Conservation (phyloP, 768 basidiomycete species). For the Xerocomellus chrysenteron region DNA sequence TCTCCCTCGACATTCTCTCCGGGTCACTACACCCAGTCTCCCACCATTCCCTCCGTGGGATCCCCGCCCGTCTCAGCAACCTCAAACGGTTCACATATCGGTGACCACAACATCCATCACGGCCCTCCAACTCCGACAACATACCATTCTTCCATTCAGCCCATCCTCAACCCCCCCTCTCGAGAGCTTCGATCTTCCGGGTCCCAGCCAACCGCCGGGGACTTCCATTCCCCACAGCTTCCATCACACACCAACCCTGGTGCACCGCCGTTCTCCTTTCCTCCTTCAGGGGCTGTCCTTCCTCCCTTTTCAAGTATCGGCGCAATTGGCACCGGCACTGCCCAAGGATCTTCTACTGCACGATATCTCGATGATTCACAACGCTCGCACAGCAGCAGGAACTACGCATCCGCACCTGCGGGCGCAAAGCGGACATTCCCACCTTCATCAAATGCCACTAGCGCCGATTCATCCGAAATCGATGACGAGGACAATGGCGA, state of each 20-base stretch:
- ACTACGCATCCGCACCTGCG: slow-evolving; percentile 33
- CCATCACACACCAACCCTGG: slow-evolving; percentile 44
- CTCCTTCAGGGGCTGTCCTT: slow-evolving; percentile 50
- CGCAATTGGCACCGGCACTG: slow-evolving; percentile 45
- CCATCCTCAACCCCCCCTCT: slow-evolving; percentile 29
- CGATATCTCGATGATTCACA: slow-evolving; percentile 51
- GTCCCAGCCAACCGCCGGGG: slow-evolving; percentile 35
- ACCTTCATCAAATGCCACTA: slow-evolving; percentile 65
- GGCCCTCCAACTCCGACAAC: slow-evolving; percentile 31
- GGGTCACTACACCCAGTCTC: slow-evolving; percentile 60
- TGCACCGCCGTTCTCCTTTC: slow-evolving; percentile 32
- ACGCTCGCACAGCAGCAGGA: slow-evolving; percentile 28
- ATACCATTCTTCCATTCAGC: slow-evolving; percentile 31
- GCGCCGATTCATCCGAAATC: slow-evolving; percentile 79
- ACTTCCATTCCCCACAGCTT: slow-evolving; percentile 45
- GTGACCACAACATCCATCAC: slow-evolving; percentile 25
- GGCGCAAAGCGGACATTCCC: slow-evolving; percentile 61
- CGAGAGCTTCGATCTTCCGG: slow-evolving; percentile 35
- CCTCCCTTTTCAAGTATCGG: slow-evolving; percentile 74
- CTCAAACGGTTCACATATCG: slow-evolving; percentile 33
- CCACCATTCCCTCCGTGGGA: slow-evolving; percentile 60
- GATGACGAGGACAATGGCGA: slow-evolving; percentile 83
- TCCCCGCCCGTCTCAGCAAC: slow-evolving; percentile 45
- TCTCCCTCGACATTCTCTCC: slow-evolving; percentile 60
- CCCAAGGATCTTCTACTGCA: slow-evolving; percentile 53